Evolutionary conservation across 2,329 filamentous ascomycete species (phyloP), one percentile per base, ranked within the genome.

Genomic region (Juglanconis juglandina): DNA sequence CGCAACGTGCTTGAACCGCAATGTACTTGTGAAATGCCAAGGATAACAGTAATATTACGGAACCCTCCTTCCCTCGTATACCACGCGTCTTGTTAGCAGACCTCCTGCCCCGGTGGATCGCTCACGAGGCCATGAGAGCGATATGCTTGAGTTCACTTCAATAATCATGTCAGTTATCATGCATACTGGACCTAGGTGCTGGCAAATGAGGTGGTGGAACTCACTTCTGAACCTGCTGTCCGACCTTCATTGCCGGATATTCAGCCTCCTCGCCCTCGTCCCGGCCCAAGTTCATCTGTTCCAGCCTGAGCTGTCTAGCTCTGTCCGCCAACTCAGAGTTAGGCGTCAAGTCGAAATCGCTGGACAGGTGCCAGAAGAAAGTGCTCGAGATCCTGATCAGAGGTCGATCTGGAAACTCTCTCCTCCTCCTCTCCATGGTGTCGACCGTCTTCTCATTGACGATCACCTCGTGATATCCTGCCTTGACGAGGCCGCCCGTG

Each of bases 391-490:
- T 86, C 53, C 84, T 76, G 14, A 86, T 69, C 2, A 82, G 75
- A 11, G 83, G 84, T 0, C 83, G 71, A 17, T 80, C 77, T 0
- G 82, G 80, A 10, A 72, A 66, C 47, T 78, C 72, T 0, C 44
- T 56, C 57, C 70, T 73, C 44, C 83, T 77, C 54, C 68, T 68
- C 63, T 75, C 75, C 3, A 86, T 76, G 2, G 77, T 77, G 11
- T 74, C 74, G 1, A 82, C 61, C 0, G 84, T 87, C 64, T 73
- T 70, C 7, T 81, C 76, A 68, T 81, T 86, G 62, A 86, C 81
- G 2, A 84, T 80, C 0, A 87, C 84, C 74, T 87, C 84, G 72
- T 87, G 84, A 72, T 77, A 87, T 4, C 84, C 84, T 1, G 84
- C 84, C 70, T 85, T 86, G 71, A 87, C 76, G 39, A 87, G 78